Percentiles rank a stretch among this genome's conserved stretches.
phyloP scores from a whole-genome alignment of 2,329 filamentous ascomycete species.

The Trematosphaeria pertusa region DNA sequence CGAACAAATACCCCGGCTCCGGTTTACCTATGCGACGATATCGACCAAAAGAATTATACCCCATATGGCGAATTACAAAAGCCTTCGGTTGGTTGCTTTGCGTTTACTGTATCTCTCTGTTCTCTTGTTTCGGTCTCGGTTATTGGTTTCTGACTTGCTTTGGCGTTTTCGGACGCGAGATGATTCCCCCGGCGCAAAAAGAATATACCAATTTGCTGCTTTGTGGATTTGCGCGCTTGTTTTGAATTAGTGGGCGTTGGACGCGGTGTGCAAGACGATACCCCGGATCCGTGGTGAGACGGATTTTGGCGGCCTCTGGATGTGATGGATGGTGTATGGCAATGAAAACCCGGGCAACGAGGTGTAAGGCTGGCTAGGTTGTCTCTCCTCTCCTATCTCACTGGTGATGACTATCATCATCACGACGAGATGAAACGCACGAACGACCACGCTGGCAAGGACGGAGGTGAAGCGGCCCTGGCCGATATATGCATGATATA shows the following conservation, averaged over 20 bases:
- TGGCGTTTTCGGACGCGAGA: constrained; percentile 36
- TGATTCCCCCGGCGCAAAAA: constrained; percentile 51
- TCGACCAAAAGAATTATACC: constrained; percentile 50
- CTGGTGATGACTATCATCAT: background rate
- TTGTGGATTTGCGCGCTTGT: constrained; percentile 25
- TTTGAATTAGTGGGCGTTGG: constrained; percentile 6
- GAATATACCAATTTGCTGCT: constrained; percentile 52
- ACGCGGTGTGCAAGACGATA: constrained; percentile 22
- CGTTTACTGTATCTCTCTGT: constrained; percentile 23
- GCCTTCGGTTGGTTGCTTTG: constrained; percentile 40
- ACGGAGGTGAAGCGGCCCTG: background rate
- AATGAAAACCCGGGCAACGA: background rate
- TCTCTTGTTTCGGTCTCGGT: constrained; percentile 22
- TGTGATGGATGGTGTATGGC: constrained; percentile 3
- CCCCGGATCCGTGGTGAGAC: constrained; percentile 32
- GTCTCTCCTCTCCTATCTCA: constrained; percentile 7
- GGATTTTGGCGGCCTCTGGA: constrained; percentile 23
- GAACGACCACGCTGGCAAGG: no score
- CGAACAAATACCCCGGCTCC: constrained; percentile 45
- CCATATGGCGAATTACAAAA: constrained; percentile 47
- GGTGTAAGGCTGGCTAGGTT: no score
- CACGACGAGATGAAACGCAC: background rate
- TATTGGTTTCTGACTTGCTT: constrained; percentile 17
- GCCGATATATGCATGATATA: background rate
- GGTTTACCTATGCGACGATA: constrained; percentile 39